A percentile compares a stretch with the other conserved stretches of the same genome.
Conservation (phyloP, 257 asterid genomes). For the Primulina huaijiensis region DNA sequence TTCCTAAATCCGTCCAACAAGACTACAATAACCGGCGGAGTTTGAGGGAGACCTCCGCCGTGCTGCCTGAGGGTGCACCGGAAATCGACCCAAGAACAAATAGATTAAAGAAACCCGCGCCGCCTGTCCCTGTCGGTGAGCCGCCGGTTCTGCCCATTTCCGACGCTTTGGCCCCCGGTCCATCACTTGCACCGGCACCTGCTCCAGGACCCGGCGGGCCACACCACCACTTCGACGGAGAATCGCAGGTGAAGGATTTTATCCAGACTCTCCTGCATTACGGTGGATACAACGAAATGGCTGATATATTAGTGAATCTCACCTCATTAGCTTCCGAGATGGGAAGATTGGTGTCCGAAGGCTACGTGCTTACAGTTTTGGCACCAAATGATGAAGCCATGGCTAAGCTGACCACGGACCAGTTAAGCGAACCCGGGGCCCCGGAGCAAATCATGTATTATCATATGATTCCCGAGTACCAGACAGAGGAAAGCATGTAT, state of each 20-base stretch:
- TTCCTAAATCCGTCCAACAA: constrained; percentile 52
- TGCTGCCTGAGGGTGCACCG: constrained; percentile 54
- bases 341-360: constrained; percentile 58
- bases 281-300: constrained; percentile 62
- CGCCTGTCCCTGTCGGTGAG: constrained; percentile 28
- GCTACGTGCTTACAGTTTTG: constrained; percentile 49
- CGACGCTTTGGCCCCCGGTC: constrained; percentile 54
- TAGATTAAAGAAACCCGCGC: constrained; percentile 30
- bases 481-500: constrained; percentile 66
- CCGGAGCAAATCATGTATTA: constrained; percentile 60
- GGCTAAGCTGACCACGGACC: constrained; percentile 53
- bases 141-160: constrained; percentile 38
- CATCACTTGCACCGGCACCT: constrained; percentile 53
- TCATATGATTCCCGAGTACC: constrained; percentile 57
- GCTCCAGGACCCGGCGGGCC: constrained; percentile 65
- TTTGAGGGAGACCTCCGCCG: constrained; percentile 45
- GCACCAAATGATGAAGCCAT: constrained; percentile 66
- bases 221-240: constrained; percentile 57
- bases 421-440: constrained; percentile 52
- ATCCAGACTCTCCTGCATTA: constrained; percentile 47
- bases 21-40: constrained; percentile 46
- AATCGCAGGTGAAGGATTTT: constrained; percentile 56
- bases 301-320: constrained; percentile 53
- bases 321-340: constrained; percentile 54
- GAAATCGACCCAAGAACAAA: constrained; percentile 49